phyloP scores from a whole-genome alignment of 371 early-diverging fungal species.

The Chytridium lagenaria region DNA sequence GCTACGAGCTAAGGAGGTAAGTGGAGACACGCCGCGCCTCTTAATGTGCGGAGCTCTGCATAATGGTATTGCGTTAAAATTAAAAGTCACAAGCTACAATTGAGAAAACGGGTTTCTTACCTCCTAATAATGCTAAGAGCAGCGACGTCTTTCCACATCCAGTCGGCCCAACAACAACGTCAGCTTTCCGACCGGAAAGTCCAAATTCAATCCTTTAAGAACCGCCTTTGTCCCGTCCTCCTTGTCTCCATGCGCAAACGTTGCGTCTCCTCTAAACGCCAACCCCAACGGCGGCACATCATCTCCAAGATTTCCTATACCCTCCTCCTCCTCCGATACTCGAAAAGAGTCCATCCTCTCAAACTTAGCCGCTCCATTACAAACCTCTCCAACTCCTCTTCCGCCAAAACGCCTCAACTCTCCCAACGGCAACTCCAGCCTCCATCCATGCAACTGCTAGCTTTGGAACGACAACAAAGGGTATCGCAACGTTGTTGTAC shows the following conservation, averaged over 20 bases:
- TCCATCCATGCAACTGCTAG: constrained; percentile 35
- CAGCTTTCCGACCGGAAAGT: constrained; percentile 64
- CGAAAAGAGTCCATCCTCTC: no score
- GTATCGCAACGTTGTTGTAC: constrained; percentile 38
- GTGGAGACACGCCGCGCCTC: not conserved
- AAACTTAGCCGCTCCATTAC: no score
- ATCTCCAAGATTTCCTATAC: not conserved
- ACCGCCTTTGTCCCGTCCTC: no score
- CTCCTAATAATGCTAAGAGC: constrained; percentile 69
- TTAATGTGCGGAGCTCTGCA: constrained; percentile 20
- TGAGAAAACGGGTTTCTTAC: constrained; percentile 70
- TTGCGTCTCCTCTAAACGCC: constrained; percentile 25
- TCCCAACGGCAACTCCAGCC: constrained; percentile 14
- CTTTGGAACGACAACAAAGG: constrained; percentile 39
- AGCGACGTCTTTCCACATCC: constrained; percentile 69
- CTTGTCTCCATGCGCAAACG: constrained; percentile 17
- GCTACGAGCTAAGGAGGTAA: not conserved
- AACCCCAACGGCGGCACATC: not conserved
- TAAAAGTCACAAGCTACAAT: not conserved
- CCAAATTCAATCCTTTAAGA: constrained; percentile 39
- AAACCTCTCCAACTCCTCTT: constrained; percentile 28
- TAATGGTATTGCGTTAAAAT: no score
- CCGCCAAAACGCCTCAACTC: constrained; percentile 31
- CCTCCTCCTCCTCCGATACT: not conserved
- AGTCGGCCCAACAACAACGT: constrained; percentile 69